Base-by-base conservation (phyloP, 768 basidiomycete species). In the Galerina marginata region DNA sequence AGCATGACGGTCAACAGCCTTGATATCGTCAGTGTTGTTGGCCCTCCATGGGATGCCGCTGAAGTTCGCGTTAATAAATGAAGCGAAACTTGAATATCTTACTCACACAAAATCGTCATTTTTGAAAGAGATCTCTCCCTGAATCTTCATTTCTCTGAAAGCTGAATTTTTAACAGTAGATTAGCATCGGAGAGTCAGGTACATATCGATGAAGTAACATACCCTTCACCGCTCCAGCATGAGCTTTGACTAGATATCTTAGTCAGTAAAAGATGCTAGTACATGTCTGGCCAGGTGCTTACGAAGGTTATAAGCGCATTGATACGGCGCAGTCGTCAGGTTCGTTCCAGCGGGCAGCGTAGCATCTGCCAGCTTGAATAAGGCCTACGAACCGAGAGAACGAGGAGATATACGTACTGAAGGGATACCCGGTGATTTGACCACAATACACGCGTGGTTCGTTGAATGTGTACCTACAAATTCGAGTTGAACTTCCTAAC, bases 111-210 rank as follows among this genome's bases (percentile, higher is more conserved):
- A 82, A 65, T 83, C 81, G 61, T 83, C 82, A 60, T 80, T 83
- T 68, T 86, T 86, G 69, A 83, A 80, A 0, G 81, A 73, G 29
- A 86, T 85, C 63, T 83, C 79, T n/a, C 83, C 83, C 48, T 75
- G 57, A n/a, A 81, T 82, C 16, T 75, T 75, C 76, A 84, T 75
- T 47, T 72, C 71, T 49, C 81, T 72, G 69, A 83, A 85, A 0
- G 77, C 79, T 79, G 37, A 20, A 29, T 12, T 12, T 5, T 16
- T 49, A 36, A 40, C 26, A 25, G 10, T 6, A 25, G 10, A 23
- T 10, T n/a, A 26, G 20, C 46, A 25, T 29, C 0, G 15, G 11
- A 46, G 33, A 10, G 45, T n/a, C 9, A 40, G 9, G 4, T 9
- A 11, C 9, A 2, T 33, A 7, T 33, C 29, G 7, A 33, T 33